Percentiles rank a stretch among this genome's conserved stretches.
These are phyloP conservation scores for Sugiyamaella paludigena DNA, from an alignment of 1,139 yeast species.

Conservation along the genomic window DNA sequence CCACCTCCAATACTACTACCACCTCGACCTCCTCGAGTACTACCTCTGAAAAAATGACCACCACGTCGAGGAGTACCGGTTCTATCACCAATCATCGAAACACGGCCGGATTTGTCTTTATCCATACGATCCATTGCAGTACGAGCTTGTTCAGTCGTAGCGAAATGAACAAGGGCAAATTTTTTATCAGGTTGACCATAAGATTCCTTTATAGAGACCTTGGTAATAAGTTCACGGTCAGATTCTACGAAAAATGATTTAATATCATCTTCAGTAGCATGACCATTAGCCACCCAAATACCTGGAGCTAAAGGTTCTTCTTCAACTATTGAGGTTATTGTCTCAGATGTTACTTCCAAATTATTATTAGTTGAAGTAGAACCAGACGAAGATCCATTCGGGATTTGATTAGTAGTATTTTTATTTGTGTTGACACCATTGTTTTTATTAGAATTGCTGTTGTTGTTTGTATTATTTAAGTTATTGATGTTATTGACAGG, in stretches of 20 bases:
- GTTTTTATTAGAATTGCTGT: not conserved
- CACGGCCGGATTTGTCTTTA: slow-evolving; percentile 32
- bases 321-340: not conserved
- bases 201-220: slow-evolving; percentile 33
- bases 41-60: slow-evolving; percentile 16
- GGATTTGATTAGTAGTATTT: not conserved
- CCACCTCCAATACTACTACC: slow-evolving; percentile 6
- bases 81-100: slow-evolving; percentile 26
- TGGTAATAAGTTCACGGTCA: slow-evolving; percentile 35
- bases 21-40: slow-evolving; percentile 21
- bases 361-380: not conserved
- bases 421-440: not conserved
- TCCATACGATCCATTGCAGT: slow-evolving; percentile 39
- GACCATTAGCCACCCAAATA: slow-evolving; percentile 42
- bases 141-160: slow-evolving; percentile 36
- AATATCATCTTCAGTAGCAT: slow-evolving; percentile 36
- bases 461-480: not conserved
- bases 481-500: not conserved
- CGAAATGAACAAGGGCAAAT: slow-evolving; percentile 41
- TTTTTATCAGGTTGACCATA: slow-evolving; percentile 31
- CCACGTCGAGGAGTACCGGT: slow-evolving; percentile 17
- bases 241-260: slow-evolving; percentile 34
- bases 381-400: not conserved
- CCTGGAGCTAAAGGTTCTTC: slow-evolving; percentile 32
- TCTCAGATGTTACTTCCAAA: not conserved